These are phyloP conservation scores for Talinum fruticosum DNA, from an alignment of 148 eudicot genomes.

Conservation along the genomic window DNA sequence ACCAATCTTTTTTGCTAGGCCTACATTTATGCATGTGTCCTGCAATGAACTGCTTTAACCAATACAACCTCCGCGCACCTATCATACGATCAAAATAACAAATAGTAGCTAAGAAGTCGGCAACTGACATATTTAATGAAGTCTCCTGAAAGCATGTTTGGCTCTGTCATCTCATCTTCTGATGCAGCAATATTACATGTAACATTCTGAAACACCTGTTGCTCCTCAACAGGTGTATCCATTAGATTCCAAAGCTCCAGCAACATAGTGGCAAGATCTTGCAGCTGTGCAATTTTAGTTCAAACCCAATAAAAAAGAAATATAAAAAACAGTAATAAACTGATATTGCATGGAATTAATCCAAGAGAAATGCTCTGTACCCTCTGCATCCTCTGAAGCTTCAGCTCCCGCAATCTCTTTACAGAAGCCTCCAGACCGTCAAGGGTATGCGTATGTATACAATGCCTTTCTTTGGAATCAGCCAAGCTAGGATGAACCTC, in stretches of 20 bases:
- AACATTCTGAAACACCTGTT: slow-evolving; percentile 66
- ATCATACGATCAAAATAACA: background rate
- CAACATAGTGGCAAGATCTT: slow-evolving; percentile 68
- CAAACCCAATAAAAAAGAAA: background rate
- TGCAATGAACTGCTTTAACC: background rate
- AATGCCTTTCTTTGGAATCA: slow-evolving; percentile 40
- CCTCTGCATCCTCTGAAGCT: slow-evolving; percentile 67
- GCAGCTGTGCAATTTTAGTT: slow-evolving; percentile 40
- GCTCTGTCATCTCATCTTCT: slow-evolving; percentile 66
- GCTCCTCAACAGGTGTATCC: slow-evolving; percentile 86
- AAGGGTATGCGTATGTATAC: slow-evolving; percentile 45
- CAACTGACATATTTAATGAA: slow-evolving; percentile 53
- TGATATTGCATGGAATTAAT: background rate
- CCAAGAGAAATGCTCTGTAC: slow-evolving; percentile 24
- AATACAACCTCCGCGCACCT: background rate
- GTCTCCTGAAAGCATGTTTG: slow-evolving; percentile 69
- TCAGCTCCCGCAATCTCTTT: slow-evolving; percentile 47
- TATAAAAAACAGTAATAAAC: background rate
- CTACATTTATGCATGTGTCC: background rate
- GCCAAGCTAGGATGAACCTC: slow-evolving; percentile 65
- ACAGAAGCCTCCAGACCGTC: slow-evolving; percentile 44
- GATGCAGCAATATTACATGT: slow-evolving; percentile 74
- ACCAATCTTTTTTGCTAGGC: background rate
- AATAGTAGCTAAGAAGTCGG: background rate
- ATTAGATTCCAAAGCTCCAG: slow-evolving; percentile 79